Evolutionary conservation across 768 basidiomycete genomes (phyloP).

Genomic region (Suillus placidus): DNA sequence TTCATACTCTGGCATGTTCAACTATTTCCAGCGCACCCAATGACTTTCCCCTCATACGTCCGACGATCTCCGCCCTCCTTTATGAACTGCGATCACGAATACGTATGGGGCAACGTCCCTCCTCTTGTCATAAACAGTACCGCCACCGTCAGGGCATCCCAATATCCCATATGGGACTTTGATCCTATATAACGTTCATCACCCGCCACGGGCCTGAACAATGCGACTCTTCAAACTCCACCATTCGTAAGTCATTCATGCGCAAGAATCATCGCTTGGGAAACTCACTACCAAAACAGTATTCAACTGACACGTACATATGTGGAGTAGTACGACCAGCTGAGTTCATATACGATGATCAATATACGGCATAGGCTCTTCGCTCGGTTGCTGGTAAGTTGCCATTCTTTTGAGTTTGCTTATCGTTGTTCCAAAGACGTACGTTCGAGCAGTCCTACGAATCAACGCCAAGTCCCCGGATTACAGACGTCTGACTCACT

Average conservation of each 20-base stretch:
- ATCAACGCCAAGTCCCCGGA: not conserved
- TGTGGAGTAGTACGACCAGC: conserved; percentile 2
- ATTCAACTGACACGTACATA: not conserved
- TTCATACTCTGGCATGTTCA: no score
- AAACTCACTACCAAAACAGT: not conserved
- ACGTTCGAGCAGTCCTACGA: not conserved
- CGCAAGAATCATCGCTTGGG: not conserved
- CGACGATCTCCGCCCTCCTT: not conserved
- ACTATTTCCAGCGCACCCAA: not conserved
- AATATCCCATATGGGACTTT: not conserved
- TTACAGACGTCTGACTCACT: not conserved
- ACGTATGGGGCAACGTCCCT: not conserved
- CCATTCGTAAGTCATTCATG: not conserved
- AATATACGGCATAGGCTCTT: conserved; percentile 1
- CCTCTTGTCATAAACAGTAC: not conserved
- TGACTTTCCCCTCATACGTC: not conserved
- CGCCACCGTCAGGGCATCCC: conserved; percentile 3
- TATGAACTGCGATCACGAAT: not conserved
- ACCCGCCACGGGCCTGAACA: conserved; percentile 3
- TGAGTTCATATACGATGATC: not conserved
- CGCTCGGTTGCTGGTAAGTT: not conserved
- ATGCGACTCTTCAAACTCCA: conserved; percentile 3
- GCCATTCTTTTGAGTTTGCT: not conserved
- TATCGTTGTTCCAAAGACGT: not conserved
- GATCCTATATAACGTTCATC: not conserved